Conservation (phyloP, 177 flowering plant species). For the Vitis hybrid region DNA sequence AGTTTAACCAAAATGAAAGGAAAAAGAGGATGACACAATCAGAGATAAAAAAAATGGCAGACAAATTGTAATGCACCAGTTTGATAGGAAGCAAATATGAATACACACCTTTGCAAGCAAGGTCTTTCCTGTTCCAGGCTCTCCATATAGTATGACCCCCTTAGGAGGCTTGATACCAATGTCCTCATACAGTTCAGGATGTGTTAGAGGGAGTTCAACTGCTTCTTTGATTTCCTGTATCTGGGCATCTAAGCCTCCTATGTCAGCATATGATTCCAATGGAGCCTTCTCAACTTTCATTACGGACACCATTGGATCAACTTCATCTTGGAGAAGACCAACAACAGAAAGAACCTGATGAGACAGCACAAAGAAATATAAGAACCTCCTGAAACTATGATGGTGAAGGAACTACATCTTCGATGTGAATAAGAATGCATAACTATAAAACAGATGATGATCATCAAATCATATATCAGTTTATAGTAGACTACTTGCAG, state of each 20-base stretch:
- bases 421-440: no score
- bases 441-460: no score
- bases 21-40: no score
- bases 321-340: conserved; percentile 87
- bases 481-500: no score
- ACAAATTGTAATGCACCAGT: no score
- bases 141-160: conserved; percentile 85
- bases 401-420: no score
- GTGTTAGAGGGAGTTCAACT: conserved; percentile 87
- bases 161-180: conserved; percentile 93
- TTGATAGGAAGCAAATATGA: background rate
- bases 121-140: conserved; percentile 77
- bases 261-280: conserved; percentile 67
- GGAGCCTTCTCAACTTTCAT: conserved; percentile 82
- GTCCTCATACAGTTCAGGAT: conserved; percentile 91
- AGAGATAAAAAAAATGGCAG: no score
- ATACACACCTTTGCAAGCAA: conserved; percentile 64
- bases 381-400: no score
- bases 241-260: conserved; percentile 88
- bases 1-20: no score
- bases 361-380: no score
- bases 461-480: no score
- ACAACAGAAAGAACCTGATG: conserved; percentile 64
- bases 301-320: conserved; percentile 92
- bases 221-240: conserved; percentile 96